These are phyloP conservation scores for Lyophyllum semitale DNA, from an alignment of 768 basidiomycete genomes.

Conservation along the genomic window DNA sequence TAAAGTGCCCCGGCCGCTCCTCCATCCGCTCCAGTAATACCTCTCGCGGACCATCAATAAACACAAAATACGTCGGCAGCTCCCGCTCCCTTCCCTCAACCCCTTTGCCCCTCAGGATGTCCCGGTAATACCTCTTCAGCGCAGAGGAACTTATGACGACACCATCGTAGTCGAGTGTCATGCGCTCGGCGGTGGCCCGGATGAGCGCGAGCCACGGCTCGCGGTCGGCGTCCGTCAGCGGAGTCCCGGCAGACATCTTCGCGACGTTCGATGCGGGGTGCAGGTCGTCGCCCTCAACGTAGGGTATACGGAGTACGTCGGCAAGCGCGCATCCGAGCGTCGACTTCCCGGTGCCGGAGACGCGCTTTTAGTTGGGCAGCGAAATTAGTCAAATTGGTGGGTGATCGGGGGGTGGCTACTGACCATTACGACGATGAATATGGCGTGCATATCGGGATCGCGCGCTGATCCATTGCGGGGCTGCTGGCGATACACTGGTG, in stretches of 20 bases:
- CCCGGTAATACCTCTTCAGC: constrained; percentile 79
- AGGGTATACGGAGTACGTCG: constrained; percentile 62
- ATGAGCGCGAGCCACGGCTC: constrained; percentile 83
- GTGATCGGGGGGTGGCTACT: neutral
- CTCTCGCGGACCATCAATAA: constrained; percentile 61
- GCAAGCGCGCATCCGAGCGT: constrained; percentile 71
- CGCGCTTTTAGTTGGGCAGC: constrained; percentile 49
- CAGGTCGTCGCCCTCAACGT: constrained; percentile 87
- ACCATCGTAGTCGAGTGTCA: constrained; percentile 34
- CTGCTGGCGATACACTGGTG: constrained; percentile 7
- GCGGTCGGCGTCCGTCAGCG: constrained; percentile 81
- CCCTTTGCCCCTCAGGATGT: constrained; percentile 67
- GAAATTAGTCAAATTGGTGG: neutral
- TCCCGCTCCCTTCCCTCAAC: neutral
- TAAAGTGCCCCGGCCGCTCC: constrained; percentile 72
- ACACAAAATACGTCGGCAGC: constrained; percentile 73
- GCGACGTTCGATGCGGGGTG: constrained; percentile 81
- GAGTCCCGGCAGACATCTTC: constrained; percentile 81
- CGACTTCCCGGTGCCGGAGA: constrained; percentile 73
- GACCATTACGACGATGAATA: constrained; percentile 27
- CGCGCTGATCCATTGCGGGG: neutral
- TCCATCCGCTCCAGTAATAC: constrained; percentile 65
- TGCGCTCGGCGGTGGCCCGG: constrained; percentile 60
- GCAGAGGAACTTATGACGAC: constrained; percentile 89
- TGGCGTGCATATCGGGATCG: constrained; percentile 5